phyloP scores from a whole-genome alignment of 2,329 filamentous ascomycete genomes.

The Fusarium bactridioides region DNA sequence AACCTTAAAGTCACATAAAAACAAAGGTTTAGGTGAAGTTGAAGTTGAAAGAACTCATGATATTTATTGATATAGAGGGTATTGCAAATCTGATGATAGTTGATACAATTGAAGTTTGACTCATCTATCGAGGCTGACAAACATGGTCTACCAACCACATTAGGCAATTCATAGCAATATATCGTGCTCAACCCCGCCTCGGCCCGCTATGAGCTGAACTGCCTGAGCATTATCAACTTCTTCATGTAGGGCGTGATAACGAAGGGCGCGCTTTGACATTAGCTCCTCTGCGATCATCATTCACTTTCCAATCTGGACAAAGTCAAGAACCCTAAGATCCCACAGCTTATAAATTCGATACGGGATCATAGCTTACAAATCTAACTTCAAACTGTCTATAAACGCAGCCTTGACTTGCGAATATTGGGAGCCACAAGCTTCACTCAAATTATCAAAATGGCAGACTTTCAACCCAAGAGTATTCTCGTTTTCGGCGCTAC shows the following conservation, averaged over 20 bases:
- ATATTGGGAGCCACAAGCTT: not conserved
- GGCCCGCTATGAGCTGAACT: not conserved
- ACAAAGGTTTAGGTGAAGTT: not conserved
- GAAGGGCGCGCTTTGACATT: not conserved
- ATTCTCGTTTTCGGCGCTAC: constrained; percentile 50
- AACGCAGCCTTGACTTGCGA: not conserved
- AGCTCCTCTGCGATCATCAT: not conserved
- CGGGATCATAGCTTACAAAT: constrained; percentile 3
- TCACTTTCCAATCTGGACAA: not conserved
- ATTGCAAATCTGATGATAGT: not conserved
- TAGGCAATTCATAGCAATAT: not conserved
- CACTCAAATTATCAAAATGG: constrained; percentile 7
- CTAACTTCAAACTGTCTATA: not conserved
- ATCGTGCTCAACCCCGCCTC: not conserved
- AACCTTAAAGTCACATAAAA: not conserved
- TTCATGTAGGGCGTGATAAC: not conserved
- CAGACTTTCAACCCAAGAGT: constrained; percentile 27
- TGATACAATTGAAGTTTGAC: not conserved
- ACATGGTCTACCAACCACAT: not conserved
- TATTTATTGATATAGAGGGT: not conserved
- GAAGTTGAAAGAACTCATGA: not conserved
- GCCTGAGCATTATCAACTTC: not conserved
- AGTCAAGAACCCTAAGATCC: not conserved
- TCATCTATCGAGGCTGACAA: not conserved
- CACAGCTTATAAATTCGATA: not conserved